These are phyloP conservation scores for Clavaria fumosa DNA, from an alignment of 768 basidiomycete genomes.

Conservation along the genomic window DNA sequence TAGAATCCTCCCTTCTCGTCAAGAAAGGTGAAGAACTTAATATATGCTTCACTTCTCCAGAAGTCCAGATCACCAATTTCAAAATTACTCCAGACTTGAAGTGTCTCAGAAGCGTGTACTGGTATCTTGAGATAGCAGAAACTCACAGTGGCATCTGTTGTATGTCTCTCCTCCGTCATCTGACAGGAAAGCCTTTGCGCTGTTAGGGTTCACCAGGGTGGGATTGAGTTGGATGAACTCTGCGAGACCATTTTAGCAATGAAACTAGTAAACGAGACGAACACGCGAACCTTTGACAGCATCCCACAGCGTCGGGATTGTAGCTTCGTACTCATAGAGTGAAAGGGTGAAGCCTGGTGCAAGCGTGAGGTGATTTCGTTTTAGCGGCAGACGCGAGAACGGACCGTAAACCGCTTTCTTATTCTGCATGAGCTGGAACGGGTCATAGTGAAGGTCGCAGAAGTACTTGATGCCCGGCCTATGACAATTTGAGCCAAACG, in stretches of 20 bases:
- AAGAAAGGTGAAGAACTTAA: constrained; percentile 68
- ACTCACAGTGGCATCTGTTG: constrained; percentile 61
- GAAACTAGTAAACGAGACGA: neutral
- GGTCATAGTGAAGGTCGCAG: constrained; percentile 79
- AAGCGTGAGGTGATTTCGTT: constrained; percentile 9
- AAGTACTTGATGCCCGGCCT: constrained; percentile 80
- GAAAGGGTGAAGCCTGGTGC: constrained; percentile 63
- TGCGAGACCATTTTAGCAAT: constrained; percentile 17
- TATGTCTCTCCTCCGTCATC: constrained; percentile 62
- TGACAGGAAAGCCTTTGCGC: constrained; percentile 70
- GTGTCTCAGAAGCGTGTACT: neutral
- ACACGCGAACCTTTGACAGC: constrained; percentile 42
- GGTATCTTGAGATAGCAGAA: constrained; percentile 6
- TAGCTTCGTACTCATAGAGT: constrained; percentile 68
- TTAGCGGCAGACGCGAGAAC: constrained; percentile 8
- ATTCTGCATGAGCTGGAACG: constrained; percentile 80
- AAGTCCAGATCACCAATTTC: constrained; percentile 79
- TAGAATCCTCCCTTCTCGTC: constrained; percentile 78
- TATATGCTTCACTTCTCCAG: constrained; percentile 73
- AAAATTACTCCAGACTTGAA: constrained; percentile 81
- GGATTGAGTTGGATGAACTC: constrained; percentile 62
- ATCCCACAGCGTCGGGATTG: constrained; percentile 79
- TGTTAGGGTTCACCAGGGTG: constrained; percentile 43
- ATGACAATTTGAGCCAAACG: constrained; percentile 3
- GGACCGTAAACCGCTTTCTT: constrained; percentile 72